phyloP scores from a whole-genome alignment of 768 basidiomycete genomes.

The Collybia sp. region DNA sequence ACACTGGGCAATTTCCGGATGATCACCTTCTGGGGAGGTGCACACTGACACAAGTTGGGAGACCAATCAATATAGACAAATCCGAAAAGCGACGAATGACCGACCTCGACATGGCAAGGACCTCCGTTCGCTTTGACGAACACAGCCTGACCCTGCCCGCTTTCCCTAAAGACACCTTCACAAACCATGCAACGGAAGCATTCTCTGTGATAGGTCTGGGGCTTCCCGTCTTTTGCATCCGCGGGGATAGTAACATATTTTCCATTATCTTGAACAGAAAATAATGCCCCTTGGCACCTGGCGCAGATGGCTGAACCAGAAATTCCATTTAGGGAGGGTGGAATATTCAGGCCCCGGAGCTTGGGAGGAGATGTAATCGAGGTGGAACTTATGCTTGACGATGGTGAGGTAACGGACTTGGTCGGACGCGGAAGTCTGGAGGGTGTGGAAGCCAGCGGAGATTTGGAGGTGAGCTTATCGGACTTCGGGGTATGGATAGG shows the following conservation, averaged over 20 bases:
- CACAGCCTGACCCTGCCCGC: slow-evolving; percentile 55
- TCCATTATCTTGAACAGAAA: slow-evolving; percentile 51
- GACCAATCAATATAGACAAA: background rate
- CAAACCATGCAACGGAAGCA: slow-evolving; percentile 77
- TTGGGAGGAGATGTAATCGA: slow-evolving; percentile 6
- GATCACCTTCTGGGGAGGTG: slow-evolving; percentile 35
- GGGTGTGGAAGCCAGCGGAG: background rate
- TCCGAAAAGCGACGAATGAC: slow-evolving; percentile 4
- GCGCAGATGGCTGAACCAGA: slow-evolving; percentile 46
- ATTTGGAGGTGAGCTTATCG: slow-evolving; percentile 2
- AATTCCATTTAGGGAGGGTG: background rate
- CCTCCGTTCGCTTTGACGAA: slow-evolving; percentile 65
- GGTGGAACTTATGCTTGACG: slow-evolving; percentile 1
- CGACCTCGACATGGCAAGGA: slow-evolving; percentile 63
- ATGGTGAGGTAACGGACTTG: background rate
- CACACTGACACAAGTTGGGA: slow-evolving; percentile 32
- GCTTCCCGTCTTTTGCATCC: slow-evolving; percentile 35
- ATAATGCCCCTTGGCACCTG: slow-evolving; percentile 55
- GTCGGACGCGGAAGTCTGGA: slow-evolving; percentile 2
- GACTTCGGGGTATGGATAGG: slow-evolving; percentile 27
- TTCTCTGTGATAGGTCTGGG: slow-evolving; percentile 65
- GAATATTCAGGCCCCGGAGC: slow-evolving; percentile 13
- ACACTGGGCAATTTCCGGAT: slow-evolving; percentile 28
- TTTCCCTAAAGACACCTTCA: slow-evolving; percentile 57
- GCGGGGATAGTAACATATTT: slow-evolving; percentile 72